Evolutionary conservation across 345 rosid genomes (phyloP).

Genomic region (Hevea brasiliensis): DNA sequence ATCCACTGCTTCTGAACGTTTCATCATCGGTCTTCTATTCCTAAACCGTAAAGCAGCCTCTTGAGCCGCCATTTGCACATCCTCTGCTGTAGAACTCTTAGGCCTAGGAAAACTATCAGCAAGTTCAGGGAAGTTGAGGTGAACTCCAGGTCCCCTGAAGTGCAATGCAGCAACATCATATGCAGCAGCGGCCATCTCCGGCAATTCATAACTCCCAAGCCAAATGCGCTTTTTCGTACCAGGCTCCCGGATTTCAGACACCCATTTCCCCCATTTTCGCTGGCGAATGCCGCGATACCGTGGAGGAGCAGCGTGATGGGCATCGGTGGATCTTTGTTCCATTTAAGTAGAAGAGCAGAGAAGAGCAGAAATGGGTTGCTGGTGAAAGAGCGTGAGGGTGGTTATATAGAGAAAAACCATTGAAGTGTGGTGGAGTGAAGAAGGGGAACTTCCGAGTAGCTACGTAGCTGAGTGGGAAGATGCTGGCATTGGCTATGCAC

Average conservation of each 20-base stretch:
- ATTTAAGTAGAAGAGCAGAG: not conserved
- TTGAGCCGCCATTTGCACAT: conserved; percentile 72
- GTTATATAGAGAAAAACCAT: not conserved
- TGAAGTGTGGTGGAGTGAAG: not conserved
- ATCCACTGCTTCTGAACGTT: conserved; percentile 17
- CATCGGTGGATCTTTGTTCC: not conserved
- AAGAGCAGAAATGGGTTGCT: not conserved
- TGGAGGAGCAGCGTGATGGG: not conserved
- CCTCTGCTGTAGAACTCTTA: conserved; percentile 49
- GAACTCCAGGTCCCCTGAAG: conserved; percentile 51
- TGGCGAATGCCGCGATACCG: conserved; percentile 64
- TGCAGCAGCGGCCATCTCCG: conserved; percentile 90
- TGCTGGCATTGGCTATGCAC: conserved; percentile 25
- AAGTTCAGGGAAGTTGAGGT: conserved; percentile 66
- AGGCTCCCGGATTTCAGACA: conserved; percentile 81
- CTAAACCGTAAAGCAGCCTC: conserved; percentile 40
- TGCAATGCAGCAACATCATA: conserved; percentile 76
- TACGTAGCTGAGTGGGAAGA: conserved; percentile 25
- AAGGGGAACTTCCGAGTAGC: conserved; percentile 41
- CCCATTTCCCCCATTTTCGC: conserved; percentile 96
- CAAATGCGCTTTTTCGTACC: conserved; percentile 80
- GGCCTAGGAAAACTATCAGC: conserved; percentile 49
- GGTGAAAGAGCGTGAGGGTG: conserved; percentile 19
- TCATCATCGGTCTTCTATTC: conserved; percentile 24
- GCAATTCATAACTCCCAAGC: conserved; percentile 74